phyloP scores from a whole-genome alignment of 108 stramenopile species.

The Cyclotella kingstonii region DNA sequence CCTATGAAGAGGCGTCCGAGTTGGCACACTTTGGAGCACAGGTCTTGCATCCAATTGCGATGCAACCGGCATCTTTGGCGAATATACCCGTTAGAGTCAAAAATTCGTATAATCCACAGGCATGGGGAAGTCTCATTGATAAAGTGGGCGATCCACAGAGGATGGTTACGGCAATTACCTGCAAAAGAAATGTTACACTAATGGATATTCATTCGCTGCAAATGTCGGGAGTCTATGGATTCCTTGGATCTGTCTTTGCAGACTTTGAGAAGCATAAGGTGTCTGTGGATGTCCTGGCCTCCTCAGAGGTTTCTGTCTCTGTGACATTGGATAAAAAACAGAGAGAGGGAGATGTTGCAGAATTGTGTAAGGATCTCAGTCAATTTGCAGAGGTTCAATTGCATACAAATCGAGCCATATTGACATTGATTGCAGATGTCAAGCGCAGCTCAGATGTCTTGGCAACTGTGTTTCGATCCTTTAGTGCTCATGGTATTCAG shows the following conservation, averaged over 20 bases:
- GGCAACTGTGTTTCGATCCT: conserved; percentile 91
- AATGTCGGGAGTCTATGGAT: conserved; percentile 98
- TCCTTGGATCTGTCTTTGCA: conserved; percentile 87
- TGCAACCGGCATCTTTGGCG: conserved; percentile 86
- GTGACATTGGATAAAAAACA: conserved; percentile 96
- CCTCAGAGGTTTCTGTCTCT: conserved; percentile 95
- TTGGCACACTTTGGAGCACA: conserved; percentile 98
- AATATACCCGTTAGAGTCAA: conserved; percentile 94
- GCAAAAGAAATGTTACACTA: conserved; percentile 83
- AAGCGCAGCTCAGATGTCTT: conserved; percentile 83
- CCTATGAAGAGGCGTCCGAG: conserved; percentile 95
- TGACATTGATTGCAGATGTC: conserved; percentile 94
- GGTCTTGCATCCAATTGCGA: conserved; percentile 94
- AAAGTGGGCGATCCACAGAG: conserved; percentile 50
- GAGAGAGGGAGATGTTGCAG: conserved; percentile 42
- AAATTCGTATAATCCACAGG: conserved; percentile 95
- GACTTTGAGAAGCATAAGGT: conserved; percentile 92
- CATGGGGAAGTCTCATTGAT: conserved; percentile 87
- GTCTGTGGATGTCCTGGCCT: conserved; percentile 99
- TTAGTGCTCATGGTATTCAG: conserved; percentile 66
- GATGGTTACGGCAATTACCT: conserved; percentile 96
- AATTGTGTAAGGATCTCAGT: conserved; percentile 53
- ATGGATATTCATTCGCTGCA: conserved; percentile 90
- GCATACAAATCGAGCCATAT: conserved; percentile 68
- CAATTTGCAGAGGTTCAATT: conserved; percentile 70